A percentile compares a stretch with the other conserved stretches of the same genome.
phyloP scores from a whole-genome alignment of 495 filamentous ascomycete species.

The Margaritispora aquatica region DNA sequence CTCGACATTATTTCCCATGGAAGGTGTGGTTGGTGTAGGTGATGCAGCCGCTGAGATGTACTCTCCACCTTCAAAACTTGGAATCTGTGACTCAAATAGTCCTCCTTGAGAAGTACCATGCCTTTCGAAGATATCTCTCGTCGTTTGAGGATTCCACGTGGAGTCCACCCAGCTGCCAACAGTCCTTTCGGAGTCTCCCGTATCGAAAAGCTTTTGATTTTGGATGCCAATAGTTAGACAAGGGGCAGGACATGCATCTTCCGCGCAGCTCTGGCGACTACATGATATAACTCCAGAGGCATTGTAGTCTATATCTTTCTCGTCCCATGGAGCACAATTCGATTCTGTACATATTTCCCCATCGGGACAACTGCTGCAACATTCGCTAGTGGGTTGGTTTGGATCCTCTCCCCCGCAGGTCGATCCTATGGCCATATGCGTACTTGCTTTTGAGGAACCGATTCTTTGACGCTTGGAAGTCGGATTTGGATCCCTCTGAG shows the following conservation, averaged over 20 bases:
- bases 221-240: slow-evolving; percentile 8
- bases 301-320: neutral
- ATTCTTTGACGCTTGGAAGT: neutral
- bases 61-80: neutral
- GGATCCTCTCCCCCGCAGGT: neutral
- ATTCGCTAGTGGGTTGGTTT: slow-evolving; percentile 8
- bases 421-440: neutral
- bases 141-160: slow-evolving; percentile 4
- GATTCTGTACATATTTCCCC: slow-evolving; percentile 16
- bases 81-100: slow-evolving; percentile 1
- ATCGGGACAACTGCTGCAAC: slow-evolving; percentile 23
- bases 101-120: neutral
- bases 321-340: slow-evolving; percentile 11
- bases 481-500: neutral
- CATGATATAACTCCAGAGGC: slow-evolving; percentile 10
- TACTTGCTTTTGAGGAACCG: neutral
- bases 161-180: slow-evolving; percentile 3
- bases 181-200: neutral
- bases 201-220: neutral
- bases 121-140: neutral
- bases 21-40: slow-evolving; percentile 9
- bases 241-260: slow-evolving; percentile 4
- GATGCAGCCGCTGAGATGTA: slow-evolving; percentile 4
- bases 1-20: slow-evolving; percentile 5
- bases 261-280: slow-evolving; percentile 1